These are phyloP conservation scores for Pythium sp. DNA, from an alignment of 352 stramenopile genomes.

Conservation along the genomic window DNA sequence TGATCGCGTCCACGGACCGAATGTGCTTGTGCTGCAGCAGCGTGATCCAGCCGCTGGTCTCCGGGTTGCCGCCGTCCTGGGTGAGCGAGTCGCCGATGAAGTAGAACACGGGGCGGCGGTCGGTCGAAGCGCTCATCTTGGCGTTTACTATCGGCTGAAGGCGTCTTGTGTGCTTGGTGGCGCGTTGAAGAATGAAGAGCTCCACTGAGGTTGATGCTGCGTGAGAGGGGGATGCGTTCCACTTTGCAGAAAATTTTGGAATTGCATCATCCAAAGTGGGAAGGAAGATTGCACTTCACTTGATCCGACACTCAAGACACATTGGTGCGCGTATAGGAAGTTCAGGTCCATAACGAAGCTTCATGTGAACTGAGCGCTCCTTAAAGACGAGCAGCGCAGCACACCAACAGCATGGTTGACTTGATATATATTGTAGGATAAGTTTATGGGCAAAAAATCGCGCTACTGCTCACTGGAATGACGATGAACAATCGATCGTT, in stretches of 20 bases:
- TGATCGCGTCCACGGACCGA: conserved; percentile 52
- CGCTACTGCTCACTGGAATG: neutral
- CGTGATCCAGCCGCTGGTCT: conserved; percentile 38
- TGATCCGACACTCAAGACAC: too few species aligned
- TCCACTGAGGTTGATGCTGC: neutral
- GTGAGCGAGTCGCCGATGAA: conserved; percentile 71
- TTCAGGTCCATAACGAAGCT: neutral
- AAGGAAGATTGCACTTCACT: neutral
- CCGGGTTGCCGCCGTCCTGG: conserved; percentile 36
- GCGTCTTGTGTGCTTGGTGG: conserved; percentile 1
- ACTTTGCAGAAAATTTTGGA: neutral
- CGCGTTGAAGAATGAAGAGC: neutral
- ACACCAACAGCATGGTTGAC: neutral
- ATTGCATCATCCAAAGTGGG: neutral
- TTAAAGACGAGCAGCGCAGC: neutral
- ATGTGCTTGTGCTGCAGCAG: conserved; percentile 50
- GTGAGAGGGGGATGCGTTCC: neutral
- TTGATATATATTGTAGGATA: conserved; percentile 8
- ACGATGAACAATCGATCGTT: neutral
- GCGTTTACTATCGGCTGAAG: neutral
- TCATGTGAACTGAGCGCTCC: neutral
- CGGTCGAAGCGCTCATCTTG: neutral
- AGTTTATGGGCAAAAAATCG: conserved; percentile 3
- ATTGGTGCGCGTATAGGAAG: too few species aligned
- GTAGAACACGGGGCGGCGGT: conserved; percentile 30